A percentile compares a stretch with the other conserved stretches of the same genome.
These are phyloP conservation scores for Pisolithus orientalis DNA, from an alignment of 768 basidiomycete species.

Conservation along the genomic window DNA sequence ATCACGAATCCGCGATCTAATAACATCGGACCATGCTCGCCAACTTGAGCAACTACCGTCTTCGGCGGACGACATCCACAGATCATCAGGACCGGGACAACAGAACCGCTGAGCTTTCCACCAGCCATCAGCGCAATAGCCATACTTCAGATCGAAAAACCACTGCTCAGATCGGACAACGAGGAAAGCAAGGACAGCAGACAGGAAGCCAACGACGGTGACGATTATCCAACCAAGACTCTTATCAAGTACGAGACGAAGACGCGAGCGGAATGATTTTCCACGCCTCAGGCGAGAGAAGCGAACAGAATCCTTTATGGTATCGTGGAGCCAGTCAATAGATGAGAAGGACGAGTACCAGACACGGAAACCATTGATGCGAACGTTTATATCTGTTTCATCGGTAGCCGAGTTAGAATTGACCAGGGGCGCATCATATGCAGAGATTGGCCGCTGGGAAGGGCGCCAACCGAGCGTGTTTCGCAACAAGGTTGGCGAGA, in stretches of 20 bases:
- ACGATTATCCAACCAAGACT: slow-evolving; percentile 87
- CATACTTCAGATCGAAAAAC: slow-evolving; percentile 90
- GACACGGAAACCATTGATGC: slow-evolving; percentile 82
- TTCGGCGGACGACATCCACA: slow-evolving; percentile 1
- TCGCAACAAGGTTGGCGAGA: slow-evolving; percentile 28
- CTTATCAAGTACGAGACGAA: slow-evolving; percentile 64
- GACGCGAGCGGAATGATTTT: slow-evolving; percentile 61
- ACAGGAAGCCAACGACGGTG: slow-evolving; percentile 80
- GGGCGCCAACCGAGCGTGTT: slow-evolving; percentile 33
- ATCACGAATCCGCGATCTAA: slow-evolving; percentile 27
- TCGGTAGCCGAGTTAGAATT: slow-evolving; percentile 27
- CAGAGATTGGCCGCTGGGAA: slow-evolving; percentile 59
- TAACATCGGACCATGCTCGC: slow-evolving; percentile 66
- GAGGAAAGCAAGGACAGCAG: slow-evolving; percentile 80
- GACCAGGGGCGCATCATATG: slow-evolving; percentile 52
- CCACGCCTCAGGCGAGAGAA: slow-evolving; percentile 65
- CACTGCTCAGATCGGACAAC: slow-evolving; percentile 83
- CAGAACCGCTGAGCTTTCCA: slow-evolving; percentile 79
- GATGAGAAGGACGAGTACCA: slow-evolving; percentile 84
- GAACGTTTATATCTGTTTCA: slow-evolving; percentile 49
- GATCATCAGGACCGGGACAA: slow-evolving; percentile 42
- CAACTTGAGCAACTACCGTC: slow-evolving; percentile 57
- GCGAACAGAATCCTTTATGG: slow-evolving; percentile 88
- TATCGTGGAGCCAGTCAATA: slow-evolving; percentile 95
- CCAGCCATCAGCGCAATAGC: slow-evolving; percentile 69